phyloP scores from a whole-genome alignment of 2,329 filamentous ascomycete species.

The Niveomyces coronatus region DNA sequence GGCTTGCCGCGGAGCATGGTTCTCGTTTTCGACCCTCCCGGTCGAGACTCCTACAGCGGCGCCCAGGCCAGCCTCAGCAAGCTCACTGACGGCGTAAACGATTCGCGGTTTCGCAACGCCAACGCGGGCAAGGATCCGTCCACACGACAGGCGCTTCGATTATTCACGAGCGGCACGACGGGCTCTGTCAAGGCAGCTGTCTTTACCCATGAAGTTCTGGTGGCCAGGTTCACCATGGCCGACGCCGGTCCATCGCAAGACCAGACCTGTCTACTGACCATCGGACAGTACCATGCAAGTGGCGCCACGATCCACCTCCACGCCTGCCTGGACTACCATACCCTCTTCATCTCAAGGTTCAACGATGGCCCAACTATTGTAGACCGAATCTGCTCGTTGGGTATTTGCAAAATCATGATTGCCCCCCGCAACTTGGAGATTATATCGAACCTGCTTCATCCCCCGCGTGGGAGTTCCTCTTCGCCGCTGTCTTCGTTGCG shows the following conservation, averaged over 20 bases:
- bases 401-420: conserved; percentile 1
- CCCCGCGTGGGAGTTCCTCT: too few relatives aligned
- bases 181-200: conserved; percentile 5
- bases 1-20: conserved; percentile 1
- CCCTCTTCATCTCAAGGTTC: neutral
- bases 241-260: neutral
- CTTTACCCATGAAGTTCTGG: neutral
- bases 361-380: neutral
- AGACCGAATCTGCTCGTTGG: neutral
- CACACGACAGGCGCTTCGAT: conserved; percentile 1
- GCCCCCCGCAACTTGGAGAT: neutral
- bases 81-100: neutral
- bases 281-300: conserved; percentile 5
- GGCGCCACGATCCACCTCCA: neutral
- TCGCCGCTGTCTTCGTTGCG: neutral
- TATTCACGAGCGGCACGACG: conserved; percentile 6
- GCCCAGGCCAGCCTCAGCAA: conserved; percentile 1
- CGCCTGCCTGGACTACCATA: neutral
- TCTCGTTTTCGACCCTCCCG: conserved; percentile 3
- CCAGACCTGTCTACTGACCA: neutral
- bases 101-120: conserved; percentile 1
- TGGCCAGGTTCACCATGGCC: neutral
- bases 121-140: conserved; percentile 3
- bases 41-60: neutral
- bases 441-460: too few relatives aligned